A percentile compares a stretch with the other conserved stretches of the same genome.
Conservation (phyloP, 371 early-diverging fungal genomes). For the Zychaea mexicana region DNA sequence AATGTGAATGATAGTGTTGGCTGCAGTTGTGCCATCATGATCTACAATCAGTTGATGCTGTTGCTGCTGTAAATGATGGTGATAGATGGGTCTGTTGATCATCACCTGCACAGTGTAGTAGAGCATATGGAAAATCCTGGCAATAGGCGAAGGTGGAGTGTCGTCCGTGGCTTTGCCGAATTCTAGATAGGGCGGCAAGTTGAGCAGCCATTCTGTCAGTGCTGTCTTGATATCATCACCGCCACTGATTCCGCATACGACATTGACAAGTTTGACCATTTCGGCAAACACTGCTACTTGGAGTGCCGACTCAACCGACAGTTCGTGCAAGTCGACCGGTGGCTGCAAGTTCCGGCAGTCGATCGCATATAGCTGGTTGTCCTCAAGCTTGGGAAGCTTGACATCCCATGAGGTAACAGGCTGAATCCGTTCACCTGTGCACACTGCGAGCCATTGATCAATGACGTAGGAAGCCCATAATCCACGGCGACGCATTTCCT, state of each 20-base stretch:
- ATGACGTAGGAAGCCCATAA: conserved; percentile 44
- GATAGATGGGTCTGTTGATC: neutral
- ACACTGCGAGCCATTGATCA: conserved; percentile 39
- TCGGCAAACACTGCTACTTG: conserved; percentile 39
- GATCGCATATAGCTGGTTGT: conserved; percentile 33
- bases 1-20: conserved; percentile 40
- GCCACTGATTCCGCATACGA: conserved; percentile 8
- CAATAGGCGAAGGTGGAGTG: conserved; percentile 32
- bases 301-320: conserved; percentile 21
- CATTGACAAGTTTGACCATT: conserved; percentile 36
- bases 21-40: conserved; percentile 24
- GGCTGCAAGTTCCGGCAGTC: conserved; percentile 11
- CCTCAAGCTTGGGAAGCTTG: conserved; percentile 43
- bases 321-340: neutral
- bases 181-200: conserved; percentile 43
- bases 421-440: conserved; percentile 15
- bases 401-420: conserved; percentile 18
- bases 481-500: conserved; percentile 42
- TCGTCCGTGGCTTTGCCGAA: conserved; percentile 19
- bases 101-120: conserved; percentile 48
- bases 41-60: neutral
- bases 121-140: conserved; percentile 39
- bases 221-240: neutral
- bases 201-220: conserved; percentile 41
- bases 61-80: too few species aligned